A percentile compares a stretch with the other conserved stretches of the same genome.
These are phyloP conservation scores for Aureobasidium mangrovei DNA, from an alignment of 2,329 filamentous ascomycete species.

Conservation along the genomic window DNA sequence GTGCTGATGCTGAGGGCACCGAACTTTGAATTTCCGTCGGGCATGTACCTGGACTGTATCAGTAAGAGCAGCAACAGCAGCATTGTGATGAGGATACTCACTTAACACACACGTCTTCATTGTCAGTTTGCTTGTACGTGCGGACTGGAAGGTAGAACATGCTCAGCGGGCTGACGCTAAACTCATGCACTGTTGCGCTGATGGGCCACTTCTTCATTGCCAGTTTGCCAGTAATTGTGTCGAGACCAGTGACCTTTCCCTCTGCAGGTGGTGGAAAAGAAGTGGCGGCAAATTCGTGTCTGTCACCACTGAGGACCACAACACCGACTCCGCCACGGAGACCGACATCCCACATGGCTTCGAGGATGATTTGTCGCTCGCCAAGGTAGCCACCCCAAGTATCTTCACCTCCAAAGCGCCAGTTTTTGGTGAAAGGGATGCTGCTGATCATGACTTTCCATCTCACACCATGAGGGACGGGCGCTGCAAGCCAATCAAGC, in stretches of 20 bases:
- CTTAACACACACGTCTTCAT: conserved; percentile 76
- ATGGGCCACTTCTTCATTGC: conserved; percentile 44
- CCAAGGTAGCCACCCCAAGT: conserved; percentile 89
- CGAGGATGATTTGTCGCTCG: conserved; percentile 70
- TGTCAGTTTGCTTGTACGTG: conserved; percentile 73
- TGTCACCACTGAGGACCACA: conserved; percentile 78
- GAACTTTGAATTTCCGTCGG: conserved; percentile 82
- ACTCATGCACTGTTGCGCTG: conserved; percentile 69
- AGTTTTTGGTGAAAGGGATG: conserved; percentile 96
- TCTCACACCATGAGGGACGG: conserved; percentile 66
- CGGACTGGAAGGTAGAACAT: conserved; percentile 87
- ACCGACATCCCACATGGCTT: conserved; percentile 89
- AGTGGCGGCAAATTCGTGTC: conserved; percentile 95
- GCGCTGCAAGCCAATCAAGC: conserved; percentile 62
- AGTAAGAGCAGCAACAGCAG: neutral
- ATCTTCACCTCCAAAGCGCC: conserved; percentile 77
- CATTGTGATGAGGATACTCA: conserved; percentile 40
- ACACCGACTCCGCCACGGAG: conserved; percentile 61
- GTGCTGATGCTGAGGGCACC: conserved; percentile 71
- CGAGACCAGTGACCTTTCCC: conserved; percentile 33
- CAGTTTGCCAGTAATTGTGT: conserved; percentile 19
- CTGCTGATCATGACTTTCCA: conserved; percentile 93
- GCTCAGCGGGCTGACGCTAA: conserved; percentile 80
- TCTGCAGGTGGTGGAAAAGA: conserved; percentile 52
- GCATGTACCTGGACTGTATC: conserved; percentile 53